These are phyloP conservation scores for Brassica napus DNA, from an alignment of 345 rosid genomes.

Conservation along the genomic window Da-Ae NC_063447.1:59033001-59033500, in stretches of 20 bases:
- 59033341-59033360: slow-evolving; percentile 25
- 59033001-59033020: not conserved
- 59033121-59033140: slow-evolving; percentile 39
- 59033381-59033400: slow-evolving; percentile 26
- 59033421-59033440: slow-evolving; percentile 75
- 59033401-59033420: slow-evolving; percentile 64
- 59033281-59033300: slow-evolving; percentile 1
- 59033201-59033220: not conserved
- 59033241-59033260: not conserved
- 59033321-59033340: slow-evolving; percentile 26
- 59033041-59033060: not conserved
- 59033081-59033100: not conserved
- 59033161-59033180: slow-evolving; percentile 24
- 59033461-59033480: slow-evolving; percentile 51
- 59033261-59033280: not conserved
- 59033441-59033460: slow-evolving; percentile 66
- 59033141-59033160: not conserved
- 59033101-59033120: not conserved
- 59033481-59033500: slow-evolving; percentile 80
- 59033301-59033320: not conserved
- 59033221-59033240: not conserved
- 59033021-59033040: not conserved
- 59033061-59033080: slow-evolving; percentile 12
- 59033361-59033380: slow-evolving; percentile 3
- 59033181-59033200: slow-evolving; percentile 28